Evolutionary conservation across 495 filamentous ascomycete genomes (phyloP).

Genomic region (Durotheca rogersii): DNA sequence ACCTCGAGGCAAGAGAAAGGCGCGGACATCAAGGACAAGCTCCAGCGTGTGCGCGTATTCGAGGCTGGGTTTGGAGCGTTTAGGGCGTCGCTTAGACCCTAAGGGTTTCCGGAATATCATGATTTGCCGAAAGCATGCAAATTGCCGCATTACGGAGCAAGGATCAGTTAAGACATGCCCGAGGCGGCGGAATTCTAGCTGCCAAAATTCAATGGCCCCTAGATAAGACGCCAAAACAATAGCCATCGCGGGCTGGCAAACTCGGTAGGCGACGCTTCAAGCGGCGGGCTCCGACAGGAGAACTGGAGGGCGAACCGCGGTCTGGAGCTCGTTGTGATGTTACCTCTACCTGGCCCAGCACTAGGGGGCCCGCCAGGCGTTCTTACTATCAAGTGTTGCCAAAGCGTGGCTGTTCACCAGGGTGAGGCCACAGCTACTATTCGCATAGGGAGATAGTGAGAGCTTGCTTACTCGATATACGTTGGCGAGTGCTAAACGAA

Average conservation of each 20-base stretch:
- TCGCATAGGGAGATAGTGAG: neutral
- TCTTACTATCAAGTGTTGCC: neutral
- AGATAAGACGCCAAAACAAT: neutral
- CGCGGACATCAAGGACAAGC: conserved; percentile 9
- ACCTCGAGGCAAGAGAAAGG: neutral
- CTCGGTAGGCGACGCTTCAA: neutral
- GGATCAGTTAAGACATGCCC: conserved; percentile 1
- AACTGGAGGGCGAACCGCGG: conserved; percentile 1
- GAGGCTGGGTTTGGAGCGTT: neutral
- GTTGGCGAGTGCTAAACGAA: neutral
- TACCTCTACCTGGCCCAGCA: conserved; percentile 1
- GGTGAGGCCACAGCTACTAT: neutral
- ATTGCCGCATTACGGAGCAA: neutral
- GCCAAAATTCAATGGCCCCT: conserved; percentile 1
- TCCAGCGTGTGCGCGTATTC: conserved; percentile 3
- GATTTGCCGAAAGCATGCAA: neutral
- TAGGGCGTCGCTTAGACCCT: neutral
- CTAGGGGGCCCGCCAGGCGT: conserved; percentile 12
- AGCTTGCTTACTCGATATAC: neutral
- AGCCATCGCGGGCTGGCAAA: too few species aligned
- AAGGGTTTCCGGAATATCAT: neutral
- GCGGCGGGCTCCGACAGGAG: neutral
- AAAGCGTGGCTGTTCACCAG: conserved; percentile 1
- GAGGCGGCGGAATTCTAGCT: neutral
- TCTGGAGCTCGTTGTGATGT: neutral